Evolutionary conservation across 257 asterid genomes (phyloP).

Genomic region (Salvia miltiorrhiza): DNA sequence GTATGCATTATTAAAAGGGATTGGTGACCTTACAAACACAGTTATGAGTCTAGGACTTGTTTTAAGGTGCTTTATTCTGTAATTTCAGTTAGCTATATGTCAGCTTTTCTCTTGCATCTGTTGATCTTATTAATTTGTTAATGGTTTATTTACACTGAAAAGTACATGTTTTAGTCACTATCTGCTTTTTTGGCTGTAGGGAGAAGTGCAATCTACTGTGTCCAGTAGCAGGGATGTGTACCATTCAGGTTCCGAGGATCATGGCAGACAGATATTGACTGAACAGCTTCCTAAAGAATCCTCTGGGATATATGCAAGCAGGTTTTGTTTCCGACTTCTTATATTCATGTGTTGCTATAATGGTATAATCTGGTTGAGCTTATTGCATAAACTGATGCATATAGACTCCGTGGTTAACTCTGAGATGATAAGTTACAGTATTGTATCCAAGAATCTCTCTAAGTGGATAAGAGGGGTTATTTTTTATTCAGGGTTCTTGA

Average conservation of each 20-base stretch:
- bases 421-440: conserved; percentile 1
- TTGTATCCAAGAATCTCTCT: conserved; percentile 6
- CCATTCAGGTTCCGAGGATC: conserved; percentile 47
- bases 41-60: background rate
- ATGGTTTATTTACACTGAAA: conserved; percentile 5
- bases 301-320: conserved; percentile 38
- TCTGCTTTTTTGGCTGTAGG: conserved; percentile 42
- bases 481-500: conserved; percentile 46
- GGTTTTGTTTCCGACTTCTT: conserved; percentile 35
- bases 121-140: background rate
- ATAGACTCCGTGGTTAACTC: background rate
- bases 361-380: conserved; percentile 15
- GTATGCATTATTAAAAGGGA: background rate
- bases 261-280: conserved; percentile 30
- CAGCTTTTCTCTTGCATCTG: background rate
- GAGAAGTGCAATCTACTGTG: conserved; percentile 44
- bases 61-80: background rate
- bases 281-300: conserved; percentile 44
- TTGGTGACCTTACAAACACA: background rate
- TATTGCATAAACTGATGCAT: conserved; percentile 16
- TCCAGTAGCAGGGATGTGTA: conserved; percentile 35
- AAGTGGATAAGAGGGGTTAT: conserved; percentile 11
- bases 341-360: conserved; percentile 11
- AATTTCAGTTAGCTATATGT: background rate
- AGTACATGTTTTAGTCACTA: conserved; percentile 10